Evolutionary conservation across 1,139 yeast species (phyloP), one percentile per base, ranked within the genome.

Genomic region (Saccharomyces hybrid): DNA sequence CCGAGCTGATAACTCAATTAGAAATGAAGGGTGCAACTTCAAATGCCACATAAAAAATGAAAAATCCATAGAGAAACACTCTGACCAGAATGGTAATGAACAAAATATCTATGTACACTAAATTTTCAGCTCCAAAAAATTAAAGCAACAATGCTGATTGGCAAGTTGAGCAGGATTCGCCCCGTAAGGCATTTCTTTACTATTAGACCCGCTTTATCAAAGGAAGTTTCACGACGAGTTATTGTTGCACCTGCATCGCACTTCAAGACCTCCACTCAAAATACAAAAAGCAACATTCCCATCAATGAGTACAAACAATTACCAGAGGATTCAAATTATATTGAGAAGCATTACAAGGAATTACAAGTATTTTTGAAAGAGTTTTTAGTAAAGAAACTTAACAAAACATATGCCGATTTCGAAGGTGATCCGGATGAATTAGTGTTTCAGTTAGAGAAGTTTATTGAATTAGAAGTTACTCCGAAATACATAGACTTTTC

Each of bases 251-350:
- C 64, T 5, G 52, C 55, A 16, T 49, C 62, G 7, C 64, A 60
- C 28, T 55, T 57, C 47, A 50, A 52, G 13, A n/a, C 25, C n/a
- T 13, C 29, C 23, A 19, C 2, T 27, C 14, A 13, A 27, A 41
- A 41, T 13, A 7, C 9, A 7, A 29, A 28, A n/a, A 19, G 14
- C 13, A 31, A 44, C 32, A 31, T 29, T 5, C 56, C 58, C 19
- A 55, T 52, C 34, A 57, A 58, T 32, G 63, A 62, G 38, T 77
- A 77, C 57, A 70, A 65, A 46, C 80, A 77, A 57, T 60, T 77
- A n/a, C 80, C 80, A 0, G 80, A 77, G 48, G 79, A 77, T 58
- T 75, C 79, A 0, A 74, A 73, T 55, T 76, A 73, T 58, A 75
- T 77, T 38, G 78, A 75, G 51, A 74, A 75, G 53, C 78, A 74